phyloP scores from a whole-genome alignment of 345 rosid genomes.

The Melaleuca quinquenervia region DNA sequence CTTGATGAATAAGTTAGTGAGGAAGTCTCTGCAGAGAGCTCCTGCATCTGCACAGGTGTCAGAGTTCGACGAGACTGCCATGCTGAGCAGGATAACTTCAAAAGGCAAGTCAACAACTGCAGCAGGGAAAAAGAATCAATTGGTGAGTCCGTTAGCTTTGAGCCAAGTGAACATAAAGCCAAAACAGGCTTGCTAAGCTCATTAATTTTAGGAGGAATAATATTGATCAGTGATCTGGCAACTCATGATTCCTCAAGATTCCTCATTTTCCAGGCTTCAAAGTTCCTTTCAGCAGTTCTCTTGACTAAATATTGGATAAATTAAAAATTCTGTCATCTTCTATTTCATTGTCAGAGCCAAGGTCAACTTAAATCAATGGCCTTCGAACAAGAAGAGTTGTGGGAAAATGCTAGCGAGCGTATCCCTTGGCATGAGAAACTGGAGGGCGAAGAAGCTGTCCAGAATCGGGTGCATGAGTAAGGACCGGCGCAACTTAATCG shows the following conservation, averaged over 20 bases:
- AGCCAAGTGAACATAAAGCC: background rate
- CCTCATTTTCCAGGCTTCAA: background rate
- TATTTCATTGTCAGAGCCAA: constrained; percentile 34
- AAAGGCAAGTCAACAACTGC: constrained; percentile 35
- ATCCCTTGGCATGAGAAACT: constrained; percentile 94
- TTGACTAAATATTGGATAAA: background rate
- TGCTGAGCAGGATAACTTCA: constrained; percentile 47
- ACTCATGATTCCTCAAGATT: background rate
- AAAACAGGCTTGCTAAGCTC: background rate
- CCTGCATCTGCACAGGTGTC: constrained; percentile 16
- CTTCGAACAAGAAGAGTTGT: constrained; percentile 74
- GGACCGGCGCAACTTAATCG: constrained; percentile 10
- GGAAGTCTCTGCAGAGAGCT: constrained; percentile 37
- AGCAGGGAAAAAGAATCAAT: constrained; percentile 27
- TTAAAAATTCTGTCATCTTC: background rate
- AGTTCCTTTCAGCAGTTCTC: background rate
- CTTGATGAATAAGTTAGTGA: constrained; percentile 49
- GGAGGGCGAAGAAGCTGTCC: constrained; percentile 92
- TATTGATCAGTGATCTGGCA: background rate
- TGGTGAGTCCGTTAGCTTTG: constrained; percentile 26
- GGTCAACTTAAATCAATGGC: constrained; percentile 76
- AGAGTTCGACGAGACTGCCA: constrained; percentile 34
- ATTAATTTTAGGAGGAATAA: background rate
- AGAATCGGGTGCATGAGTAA: constrained; percentile 93
- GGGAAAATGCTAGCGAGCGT: constrained; percentile 82